These are phyloP conservation scores for Saitozyma podzolica DNA, from an alignment of 768 basidiomycete species.

Conservation along the genomic window DNA sequence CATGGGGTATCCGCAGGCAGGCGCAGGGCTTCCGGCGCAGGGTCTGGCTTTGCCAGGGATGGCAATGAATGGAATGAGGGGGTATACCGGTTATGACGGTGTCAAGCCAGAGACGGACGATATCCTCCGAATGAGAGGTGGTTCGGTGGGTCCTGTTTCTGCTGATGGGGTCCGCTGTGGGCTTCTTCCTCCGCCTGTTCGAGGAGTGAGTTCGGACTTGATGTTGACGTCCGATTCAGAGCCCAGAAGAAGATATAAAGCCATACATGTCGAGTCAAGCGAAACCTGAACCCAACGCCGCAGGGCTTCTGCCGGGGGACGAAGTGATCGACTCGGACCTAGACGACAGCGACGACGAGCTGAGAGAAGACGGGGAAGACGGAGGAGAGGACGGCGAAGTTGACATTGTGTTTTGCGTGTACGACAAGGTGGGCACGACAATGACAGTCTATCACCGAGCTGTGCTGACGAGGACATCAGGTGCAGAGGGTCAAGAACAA, in stretches of 20 bases:
- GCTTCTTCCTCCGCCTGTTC: neutral
- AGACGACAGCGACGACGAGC: slow-evolving; percentile 82
- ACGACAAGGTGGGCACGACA: slow-evolving; percentile 77
- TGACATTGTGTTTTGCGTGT: slow-evolving; percentile 97
- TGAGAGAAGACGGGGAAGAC: slow-evolving; percentile 71
- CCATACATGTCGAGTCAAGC: slow-evolving; percentile 2
- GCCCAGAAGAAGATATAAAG: slow-evolving; percentile 1
- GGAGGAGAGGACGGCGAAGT: slow-evolving; percentile 66
- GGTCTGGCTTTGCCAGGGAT: slow-evolving; percentile 21
- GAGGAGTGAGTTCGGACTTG: neutral
- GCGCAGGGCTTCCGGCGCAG: neutral
- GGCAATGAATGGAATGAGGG: slow-evolving; percentile 5
- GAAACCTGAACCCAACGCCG: slow-evolving; percentile 49
- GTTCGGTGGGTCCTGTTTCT: slow-evolving; percentile 21
- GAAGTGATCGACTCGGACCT: slow-evolving; percentile 96
- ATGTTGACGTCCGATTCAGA: neutral
- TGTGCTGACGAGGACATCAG: slow-evolving; percentile 54
- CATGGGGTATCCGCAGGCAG: too few relatives aligned
- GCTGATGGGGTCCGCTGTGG: neutral
- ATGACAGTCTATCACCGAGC: neutral
- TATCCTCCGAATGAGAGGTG: slow-evolving; percentile 34
- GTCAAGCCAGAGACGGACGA: slow-evolving; percentile 42
- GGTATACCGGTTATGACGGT: slow-evolving; percentile 17
- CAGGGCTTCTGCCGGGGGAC: slow-evolving; percentile 52
- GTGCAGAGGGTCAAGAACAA: slow-evolving; percentile 99